phyloP scores from a whole-genome alignment of 352 stramenopile species.

The Plasmopara halstedii region DNA sequence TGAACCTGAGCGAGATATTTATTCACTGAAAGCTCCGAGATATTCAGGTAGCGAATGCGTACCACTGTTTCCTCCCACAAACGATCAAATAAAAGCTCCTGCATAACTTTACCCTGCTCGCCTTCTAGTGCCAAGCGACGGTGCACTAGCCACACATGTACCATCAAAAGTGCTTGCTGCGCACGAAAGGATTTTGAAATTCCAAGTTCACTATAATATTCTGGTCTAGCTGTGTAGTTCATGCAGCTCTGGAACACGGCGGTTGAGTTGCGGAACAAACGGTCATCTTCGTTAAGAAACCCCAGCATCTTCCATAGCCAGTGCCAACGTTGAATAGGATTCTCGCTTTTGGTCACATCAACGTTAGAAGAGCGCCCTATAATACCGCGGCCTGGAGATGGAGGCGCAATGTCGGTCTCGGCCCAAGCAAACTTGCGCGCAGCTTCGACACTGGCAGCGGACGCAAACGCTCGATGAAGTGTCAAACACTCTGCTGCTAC shows the following conservation, averaged over 20 bases:
- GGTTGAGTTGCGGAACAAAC: constrained; percentile 61
- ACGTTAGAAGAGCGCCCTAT: constrained; percentile 74
- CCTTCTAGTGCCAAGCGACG: constrained; percentile 84
- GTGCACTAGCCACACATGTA: constrained; percentile 96
- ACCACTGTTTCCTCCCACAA: constrained; percentile 94
- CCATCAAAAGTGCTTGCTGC: constrained; percentile 90
- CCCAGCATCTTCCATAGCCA: constrained; percentile 80
- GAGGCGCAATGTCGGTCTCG: constrained; percentile 72
- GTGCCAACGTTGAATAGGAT: constrained; percentile 60
- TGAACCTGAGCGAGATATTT: constrained; percentile 95
- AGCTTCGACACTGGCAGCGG: not conserved
- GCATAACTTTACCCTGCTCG: constrained; percentile 72
- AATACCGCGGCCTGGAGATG: constrained; percentile 60
- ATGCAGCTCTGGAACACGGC: constrained; percentile 80
- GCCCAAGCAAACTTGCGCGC: constrained; percentile 70
- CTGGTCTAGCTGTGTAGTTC: constrained; percentile 64
- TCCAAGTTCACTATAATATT: constrained; percentile 65
- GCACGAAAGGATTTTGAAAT: constrained; percentile 83
- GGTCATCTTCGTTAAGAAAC: constrained; percentile 84
- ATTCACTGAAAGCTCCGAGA: constrained; percentile 94
- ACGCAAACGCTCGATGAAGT: constrained; percentile 7
- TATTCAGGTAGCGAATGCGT: constrained; percentile 89
- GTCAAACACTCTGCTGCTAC: not conserved
- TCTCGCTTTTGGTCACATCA: constrained; percentile 60
- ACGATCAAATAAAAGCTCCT: constrained; percentile 95